phyloP scores from a whole-genome alignment of 352 stramenopile genomes.

The Phytophthora cactorum region DNA sequence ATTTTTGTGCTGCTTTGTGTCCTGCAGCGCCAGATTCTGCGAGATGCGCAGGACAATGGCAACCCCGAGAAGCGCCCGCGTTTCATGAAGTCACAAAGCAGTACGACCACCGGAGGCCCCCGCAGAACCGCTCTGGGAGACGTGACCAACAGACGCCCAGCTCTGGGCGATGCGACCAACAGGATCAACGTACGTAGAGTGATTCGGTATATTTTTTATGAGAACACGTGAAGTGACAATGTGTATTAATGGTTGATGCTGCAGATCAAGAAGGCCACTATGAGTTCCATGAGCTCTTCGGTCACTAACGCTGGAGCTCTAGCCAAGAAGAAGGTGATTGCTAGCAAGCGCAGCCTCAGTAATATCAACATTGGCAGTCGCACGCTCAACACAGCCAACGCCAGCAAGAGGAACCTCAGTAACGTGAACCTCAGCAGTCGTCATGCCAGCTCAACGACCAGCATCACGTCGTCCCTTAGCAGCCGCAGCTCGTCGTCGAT shows the following conservation, averaged over 20 bases:
- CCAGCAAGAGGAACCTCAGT: slow-evolving; percentile 28
- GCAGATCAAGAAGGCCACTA: slow-evolving; percentile 64
- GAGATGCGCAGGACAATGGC: slow-evolving; percentile 49
- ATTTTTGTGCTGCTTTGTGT: slow-evolving; percentile 15
- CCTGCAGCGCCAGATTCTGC: slow-evolving; percentile 48
- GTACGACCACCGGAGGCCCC: slow-evolving; percentile 23
- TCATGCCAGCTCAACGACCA: slow-evolving; percentile 10
- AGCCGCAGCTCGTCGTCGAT: slow-evolving; percentile 33
- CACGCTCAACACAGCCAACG: slow-evolving; percentile 22
- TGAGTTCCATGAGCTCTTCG: slow-evolving; percentile 47
- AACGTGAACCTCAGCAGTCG: slow-evolving; percentile 34
- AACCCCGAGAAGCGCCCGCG: slow-evolving; percentile 69
- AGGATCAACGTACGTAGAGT: slow-evolving; percentile 62
- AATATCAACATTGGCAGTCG: slow-evolving; percentile 32
- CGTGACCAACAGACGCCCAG: slow-evolving; percentile 69
- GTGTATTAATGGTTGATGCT: slow-evolving; percentile 4
- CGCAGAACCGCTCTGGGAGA: slow-evolving; percentile 52
- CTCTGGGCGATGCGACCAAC: slow-evolving; percentile 76
- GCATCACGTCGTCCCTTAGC: slow-evolving; percentile 8
- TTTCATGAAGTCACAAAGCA: slow-evolving; percentile 50
- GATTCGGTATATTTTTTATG: neutral
- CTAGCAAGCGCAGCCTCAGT: slow-evolving; percentile 49
- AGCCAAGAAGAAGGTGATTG: slow-evolving; percentile 56
- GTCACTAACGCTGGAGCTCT: slow-evolving; percentile 28
- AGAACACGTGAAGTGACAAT: slow-evolving; percentile 2